These are phyloP conservation scores for Elongisporangium prolatum DNA, from an alignment of 352 stramenopile genomes.

Conservation along the genomic window DNA sequence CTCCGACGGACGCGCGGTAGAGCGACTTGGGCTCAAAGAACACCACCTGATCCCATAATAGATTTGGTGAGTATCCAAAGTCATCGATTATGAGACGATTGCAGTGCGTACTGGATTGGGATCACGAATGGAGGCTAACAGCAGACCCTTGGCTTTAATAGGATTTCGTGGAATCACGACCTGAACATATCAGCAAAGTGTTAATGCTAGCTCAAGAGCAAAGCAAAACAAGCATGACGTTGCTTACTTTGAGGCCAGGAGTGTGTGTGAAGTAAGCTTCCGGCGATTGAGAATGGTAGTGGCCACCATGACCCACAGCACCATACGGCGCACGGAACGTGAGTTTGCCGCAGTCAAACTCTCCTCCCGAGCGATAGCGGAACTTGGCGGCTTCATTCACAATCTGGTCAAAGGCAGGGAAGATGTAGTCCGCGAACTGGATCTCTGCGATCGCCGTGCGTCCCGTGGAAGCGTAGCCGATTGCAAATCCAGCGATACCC, in stretches of 20 bases:
- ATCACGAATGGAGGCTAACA: conserved; percentile 94
- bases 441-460: conserved; percentile 98
- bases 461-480: conserved; percentile 96
- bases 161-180: conserved; percentile 96
- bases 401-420: conserved; percentile 95
- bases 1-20: conserved; percentile 95
- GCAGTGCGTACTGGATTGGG: conserved; percentile 82
- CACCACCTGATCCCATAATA: conserved; percentile 45
- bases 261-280: conserved; percentile 98
- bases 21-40: conserved; percentile 98
- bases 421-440: conserved; percentile 98
- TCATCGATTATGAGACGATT: too few species aligned
- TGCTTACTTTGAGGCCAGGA: conserved; percentile 89
- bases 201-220: background rate
- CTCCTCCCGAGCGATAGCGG: conserved; percentile 95
- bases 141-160: conserved; percentile 93
- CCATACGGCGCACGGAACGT: conserved; percentile 95
- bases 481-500: conserved; percentile 93
- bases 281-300: conserved; percentile 95
- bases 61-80: too few species aligned
- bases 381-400: conserved; percentile 99
- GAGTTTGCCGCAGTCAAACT: conserved; percentile 97
- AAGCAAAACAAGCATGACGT: background rate
- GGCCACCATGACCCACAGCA: conserved; percentile 90
- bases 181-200: conserved; percentile 3